Percentiles rank a stretch among this genome's conserved stretches.
These are phyloP conservation scores for Aphanomyces astaci DNA, from an alignment of 352 stramenopile species.

Conservation along the genomic window DNA sequence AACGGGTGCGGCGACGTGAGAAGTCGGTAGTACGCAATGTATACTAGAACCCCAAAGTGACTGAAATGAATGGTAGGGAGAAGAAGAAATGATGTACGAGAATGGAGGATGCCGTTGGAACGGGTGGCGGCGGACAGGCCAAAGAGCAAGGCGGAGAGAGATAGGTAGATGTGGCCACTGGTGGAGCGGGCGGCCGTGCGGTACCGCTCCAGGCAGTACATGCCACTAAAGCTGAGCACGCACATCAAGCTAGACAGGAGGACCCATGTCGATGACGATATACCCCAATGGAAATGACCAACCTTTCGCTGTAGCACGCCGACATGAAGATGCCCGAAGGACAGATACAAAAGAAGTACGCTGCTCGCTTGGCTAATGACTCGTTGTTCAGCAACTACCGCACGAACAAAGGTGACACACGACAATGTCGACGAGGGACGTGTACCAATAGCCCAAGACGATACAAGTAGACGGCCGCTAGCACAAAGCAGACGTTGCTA, in stretches of 20 bases:
- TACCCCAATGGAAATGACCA: too few species aligned
- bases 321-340: slow-evolving; percentile 81
- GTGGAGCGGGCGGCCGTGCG: slow-evolving; percentile 25
- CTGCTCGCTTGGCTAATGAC: slow-evolving; percentile 41
- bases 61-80: neutral
- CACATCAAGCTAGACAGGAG: slow-evolving; percentile 77
- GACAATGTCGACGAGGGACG: neutral
- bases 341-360: slow-evolving; percentile 66
- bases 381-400: slow-evolving; percentile 46
- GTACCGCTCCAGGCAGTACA: slow-evolving; percentile 51
- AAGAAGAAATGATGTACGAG: slow-evolving; percentile 37
- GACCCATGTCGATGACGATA: too few species aligned
- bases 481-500: slow-evolving; percentile 69
- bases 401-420: neutral
- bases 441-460: slow-evolving; percentile 38
- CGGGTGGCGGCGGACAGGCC: slow-evolving; percentile 53
- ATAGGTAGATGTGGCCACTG: slow-evolving; percentile 25
- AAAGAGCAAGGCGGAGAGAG: slow-evolving; percentile 46
- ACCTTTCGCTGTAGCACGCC: slow-evolving; percentile 74
- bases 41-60: slow-evolving; percentile 46
- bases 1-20: slow-evolving; percentile 41
- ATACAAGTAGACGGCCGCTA: slow-evolving; percentile 64
- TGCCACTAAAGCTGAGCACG: slow-evolving; percentile 64
- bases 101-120: slow-evolving; percentile 73
- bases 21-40: slow-evolving; percentile 63